Percentiles rank a stretch among this genome's conserved stretches.
These are phyloP conservation scores for Diplodia sapinea DNA, from an alignment of 2,329 filamentous ascomycete species.

Conservation along the genomic window DNA sequence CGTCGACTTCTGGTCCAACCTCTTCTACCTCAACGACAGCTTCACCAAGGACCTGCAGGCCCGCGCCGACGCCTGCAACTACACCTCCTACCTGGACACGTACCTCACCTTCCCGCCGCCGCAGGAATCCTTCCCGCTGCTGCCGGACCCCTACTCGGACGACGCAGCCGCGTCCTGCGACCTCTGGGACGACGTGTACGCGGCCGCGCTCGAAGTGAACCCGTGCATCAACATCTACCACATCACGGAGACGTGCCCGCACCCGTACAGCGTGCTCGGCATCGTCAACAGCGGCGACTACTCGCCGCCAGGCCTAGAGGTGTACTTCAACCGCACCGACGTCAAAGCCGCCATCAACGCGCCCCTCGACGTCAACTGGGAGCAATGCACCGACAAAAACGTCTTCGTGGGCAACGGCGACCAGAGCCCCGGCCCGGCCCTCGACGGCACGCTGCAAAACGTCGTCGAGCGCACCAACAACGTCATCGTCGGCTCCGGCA, in stretches of 20 bases:
- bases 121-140: constrained; percentile 42
- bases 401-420: constrained; percentile 51
- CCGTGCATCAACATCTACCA: constrained; percentile 60
- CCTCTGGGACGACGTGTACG: constrained; percentile 49
- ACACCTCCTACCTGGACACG: constrained; percentile 47
- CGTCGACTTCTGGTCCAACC: constrained; percentile 49
- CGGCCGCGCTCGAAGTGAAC: constrained; percentile 51
- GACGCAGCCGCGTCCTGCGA: constrained; percentile 35
- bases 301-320: constrained; percentile 45
- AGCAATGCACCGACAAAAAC: constrained; percentile 48
- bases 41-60: constrained; percentile 47
- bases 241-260: constrained; percentile 48
- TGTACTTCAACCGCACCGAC: constrained; percentile 61
- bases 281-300: constrained; percentile 50
- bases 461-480: constrained; percentile 61
- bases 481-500: constrained; percentile 56
- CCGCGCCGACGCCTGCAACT: constrained; percentile 45
- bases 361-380: constrained; percentile 50
- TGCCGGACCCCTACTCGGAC: constrained; percentile 35
- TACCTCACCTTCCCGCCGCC: constrained; percentile 50
- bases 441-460: constrained; percentile 51
- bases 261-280: constrained; percentile 46
- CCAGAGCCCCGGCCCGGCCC: constrained; percentile 47
- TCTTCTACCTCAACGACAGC: constrained; percentile 52
- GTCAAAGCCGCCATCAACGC: constrained; percentile 59